phyloP scores from a whole-genome alignment of 371 early-diverging fungal species.

The Conidiobolus incongruus region DNA sequence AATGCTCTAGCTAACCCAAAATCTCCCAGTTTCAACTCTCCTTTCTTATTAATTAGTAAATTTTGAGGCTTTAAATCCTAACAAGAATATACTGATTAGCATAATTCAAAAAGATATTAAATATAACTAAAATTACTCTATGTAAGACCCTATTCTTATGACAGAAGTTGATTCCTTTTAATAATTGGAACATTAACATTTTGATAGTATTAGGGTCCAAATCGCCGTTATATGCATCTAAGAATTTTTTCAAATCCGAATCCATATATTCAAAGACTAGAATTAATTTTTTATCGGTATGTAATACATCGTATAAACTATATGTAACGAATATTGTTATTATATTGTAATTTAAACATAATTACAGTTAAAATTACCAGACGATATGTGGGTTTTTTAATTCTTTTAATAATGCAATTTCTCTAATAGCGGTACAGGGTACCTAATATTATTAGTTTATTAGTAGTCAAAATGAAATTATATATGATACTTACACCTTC shows the following conservation, averaged over 20 bases:
- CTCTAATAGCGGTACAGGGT: slow-evolving; percentile 94
- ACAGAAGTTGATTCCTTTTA: slow-evolving; percentile 76
- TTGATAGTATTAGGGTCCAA: slow-evolving; percentile 66
- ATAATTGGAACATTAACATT: slow-evolving; percentile 71
- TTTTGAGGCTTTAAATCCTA: slow-evolving; percentile 36
- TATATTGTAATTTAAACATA: too few species aligned
- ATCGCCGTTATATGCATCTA: slow-evolving; percentile 39
- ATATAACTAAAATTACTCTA: slow-evolving; percentile 85
- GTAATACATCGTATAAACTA: slow-evolving; percentile 61
- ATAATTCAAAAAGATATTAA: slow-evolving; percentile 59
- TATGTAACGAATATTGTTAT: background rate
- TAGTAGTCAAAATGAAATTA: background rate
- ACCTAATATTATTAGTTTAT: slow-evolving; percentile 20
- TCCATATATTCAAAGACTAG: background rate
- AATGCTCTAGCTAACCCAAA: slow-evolving; percentile 77
- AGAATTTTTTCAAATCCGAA: slow-evolving; percentile 36
- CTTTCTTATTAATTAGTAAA: background rate
- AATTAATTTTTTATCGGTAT: slow-evolving; percentile 9
- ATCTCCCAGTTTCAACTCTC: slow-evolving; percentile 26
- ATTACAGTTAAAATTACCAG: slow-evolving; percentile 21
- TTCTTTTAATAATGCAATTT: slow-evolving; percentile 92
- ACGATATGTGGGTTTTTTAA: slow-evolving; percentile 92
- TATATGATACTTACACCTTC: slow-evolving; percentile 4
- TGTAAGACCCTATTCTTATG: slow-evolving; percentile 87
- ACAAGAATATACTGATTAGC: slow-evolving; percentile 35